Evolutionary conservation across 257 asterid species (phyloP).

Genomic region (Anisodus tanguticus): DNA sequence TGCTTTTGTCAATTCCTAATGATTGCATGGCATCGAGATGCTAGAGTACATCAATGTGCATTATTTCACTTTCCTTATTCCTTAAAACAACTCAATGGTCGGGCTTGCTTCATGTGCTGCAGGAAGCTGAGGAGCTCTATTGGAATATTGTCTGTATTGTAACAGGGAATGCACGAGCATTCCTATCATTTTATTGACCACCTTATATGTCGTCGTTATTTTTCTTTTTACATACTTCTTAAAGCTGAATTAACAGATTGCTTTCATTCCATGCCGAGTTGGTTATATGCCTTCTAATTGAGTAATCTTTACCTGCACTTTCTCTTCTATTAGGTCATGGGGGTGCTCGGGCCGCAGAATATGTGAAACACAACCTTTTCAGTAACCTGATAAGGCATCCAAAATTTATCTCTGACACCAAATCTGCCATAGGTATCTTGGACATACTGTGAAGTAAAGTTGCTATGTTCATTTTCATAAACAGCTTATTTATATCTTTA

Average conservation of each 20-base stretch:
- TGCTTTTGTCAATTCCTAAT: neutral
- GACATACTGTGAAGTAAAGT: neutral
- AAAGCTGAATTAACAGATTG: neutral
- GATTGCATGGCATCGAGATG: neutral
- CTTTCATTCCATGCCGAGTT: neutral
- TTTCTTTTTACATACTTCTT: neutral
- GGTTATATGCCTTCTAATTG: slow-evolving; percentile 1
- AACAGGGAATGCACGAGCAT: neutral
- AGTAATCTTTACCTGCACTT: slow-evolving; percentile 24
- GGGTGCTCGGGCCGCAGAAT: slow-evolving; percentile 98
- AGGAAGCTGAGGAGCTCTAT: slow-evolving; percentile 11
- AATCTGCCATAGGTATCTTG: slow-evolving; percentile 81
- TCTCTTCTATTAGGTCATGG: slow-evolving; percentile 76
- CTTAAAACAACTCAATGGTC: neutral
- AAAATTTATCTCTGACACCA: slow-evolving; percentile 88
- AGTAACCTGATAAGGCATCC: slow-evolving; percentile 93
- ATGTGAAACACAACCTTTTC: slow-evolving; percentile 91
- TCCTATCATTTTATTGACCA: neutral
- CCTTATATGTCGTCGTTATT: neutral
- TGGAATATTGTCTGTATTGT: neutral
- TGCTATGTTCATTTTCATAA: neutral
- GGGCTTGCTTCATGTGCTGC: neutral
- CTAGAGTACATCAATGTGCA: neutral
- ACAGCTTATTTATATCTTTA: neutral
- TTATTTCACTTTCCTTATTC: neutral